These are phyloP conservation scores for Friedmanniomyces simplex DNA, from an alignment of 495 filamentous ascomycete species.

Conservation along the genomic window DNA sequence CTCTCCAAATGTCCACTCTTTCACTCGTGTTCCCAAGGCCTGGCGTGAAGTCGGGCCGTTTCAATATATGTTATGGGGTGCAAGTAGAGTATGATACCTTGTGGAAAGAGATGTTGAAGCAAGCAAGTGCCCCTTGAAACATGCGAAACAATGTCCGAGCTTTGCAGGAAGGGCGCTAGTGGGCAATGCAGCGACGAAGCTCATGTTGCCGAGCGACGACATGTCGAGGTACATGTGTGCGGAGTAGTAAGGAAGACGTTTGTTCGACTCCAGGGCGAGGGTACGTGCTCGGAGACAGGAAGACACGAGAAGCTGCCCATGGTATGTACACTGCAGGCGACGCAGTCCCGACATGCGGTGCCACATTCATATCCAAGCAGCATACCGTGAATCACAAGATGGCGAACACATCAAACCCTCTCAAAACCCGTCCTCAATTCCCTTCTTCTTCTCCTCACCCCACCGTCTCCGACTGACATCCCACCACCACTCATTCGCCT, in stretches of 20 bases:
- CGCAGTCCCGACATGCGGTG: too few relatives aligned
- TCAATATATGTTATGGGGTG: not conserved
- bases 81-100: not conserved
- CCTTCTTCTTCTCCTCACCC: constrained; percentile 36
- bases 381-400: too few relatives aligned
- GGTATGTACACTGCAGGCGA: too few relatives aligned
- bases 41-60: too few relatives aligned
- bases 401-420: not conserved
- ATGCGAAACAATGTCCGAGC: not conserved
- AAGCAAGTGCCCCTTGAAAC: not conserved
- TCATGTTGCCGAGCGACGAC: not conserved
- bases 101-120: not conserved
- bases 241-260: too few relatives aligned
- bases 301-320: too few relatives aligned
- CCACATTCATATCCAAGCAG: too few relatives aligned
- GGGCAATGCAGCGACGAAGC: not conserved
- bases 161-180: not conserved
- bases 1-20: too few relatives aligned
- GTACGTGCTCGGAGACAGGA: too few relatives aligned
- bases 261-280: too few relatives aligned
- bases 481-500: constrained; percentile 60
- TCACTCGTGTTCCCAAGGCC: too few relatives aligned
- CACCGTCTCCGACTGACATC: constrained; percentile 44
- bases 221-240: too few relatives aligned
- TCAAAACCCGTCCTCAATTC: constrained; percentile 36